Evolutionary conservation across 345 rosid genomes (phyloP), one percentile per base, ranked within the genome.

Genomic region (Eucalyptus shirleyi): DNA sequence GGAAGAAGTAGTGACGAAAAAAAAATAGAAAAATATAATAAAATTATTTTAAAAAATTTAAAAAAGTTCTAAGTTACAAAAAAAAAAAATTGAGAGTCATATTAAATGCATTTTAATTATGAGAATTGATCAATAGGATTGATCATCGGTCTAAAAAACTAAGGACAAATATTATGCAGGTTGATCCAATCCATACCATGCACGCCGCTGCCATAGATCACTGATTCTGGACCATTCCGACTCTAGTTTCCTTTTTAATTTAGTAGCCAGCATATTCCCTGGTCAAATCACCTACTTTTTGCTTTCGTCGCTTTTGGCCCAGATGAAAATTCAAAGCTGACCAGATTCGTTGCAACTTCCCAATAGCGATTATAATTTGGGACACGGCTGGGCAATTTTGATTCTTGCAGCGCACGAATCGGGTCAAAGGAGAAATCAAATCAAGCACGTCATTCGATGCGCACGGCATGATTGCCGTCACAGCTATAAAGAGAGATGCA

Each of bases 81-180:
- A 44, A 6, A 17, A 18, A 51, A 51, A 51, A 51, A 18, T 0
- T 51, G 56, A 7, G 4, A 3, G 4, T 51, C 56, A 51, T 18
- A 51, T 51, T 51, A 51, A 51, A 51, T 51, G 23, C 23, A 51
- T 51, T 51, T 51, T 51, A 51, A 18, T 51, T 51, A 51, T 18
- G 56, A 51, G 56, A 51, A 51, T 51, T 18, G 23, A 18, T 53
- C 9, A 53, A 53, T 53, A 18, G 2, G 24, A 53, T 3, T 53
- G 56, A 53, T 53, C 9, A 0, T 53, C 2, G 4, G 4, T 7
- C 24, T 53, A 0, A 19, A 7, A 53, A 53, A 53, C 0, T 19
- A 0, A 53, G 4, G 4, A 53, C 2, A 0, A 53, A 53, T 18
- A 53, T 0, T 53, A 19, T 53, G 10, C 0, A 0, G 0, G 4